phyloP scores from a whole-genome alignment of 495 filamentous ascomycete genomes.

The Chaetomium cochliodes region DNA sequence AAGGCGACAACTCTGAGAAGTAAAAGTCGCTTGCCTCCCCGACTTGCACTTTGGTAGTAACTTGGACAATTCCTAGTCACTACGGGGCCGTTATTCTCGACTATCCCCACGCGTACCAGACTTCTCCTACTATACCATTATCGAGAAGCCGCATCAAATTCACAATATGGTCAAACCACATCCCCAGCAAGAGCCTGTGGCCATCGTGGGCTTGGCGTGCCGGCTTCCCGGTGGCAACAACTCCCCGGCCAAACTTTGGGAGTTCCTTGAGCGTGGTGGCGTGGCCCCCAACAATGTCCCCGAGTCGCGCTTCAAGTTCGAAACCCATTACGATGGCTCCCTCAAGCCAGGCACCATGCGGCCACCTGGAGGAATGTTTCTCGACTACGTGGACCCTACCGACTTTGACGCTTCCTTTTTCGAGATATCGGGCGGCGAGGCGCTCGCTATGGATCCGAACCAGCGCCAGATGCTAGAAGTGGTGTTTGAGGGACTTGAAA shows the following conservation, averaged over 20 bases:
- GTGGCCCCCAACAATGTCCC: constrained; percentile 18
- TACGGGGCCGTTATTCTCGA: too few relatives aligned
- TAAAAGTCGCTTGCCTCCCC: too few relatives aligned
- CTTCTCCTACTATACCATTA: not conserved
- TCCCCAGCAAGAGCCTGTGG: constrained; percentile 12
- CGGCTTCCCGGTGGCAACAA: constrained; percentile 20
- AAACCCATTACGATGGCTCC: constrained; percentile 21
- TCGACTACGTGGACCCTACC: constrained; percentile 12
- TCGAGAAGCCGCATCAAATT: not conserved
- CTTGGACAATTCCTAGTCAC: too few relatives aligned
- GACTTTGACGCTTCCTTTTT: constrained; percentile 27
- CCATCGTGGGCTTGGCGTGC: constrained; percentile 21
- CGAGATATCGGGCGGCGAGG: constrained; percentile 9
- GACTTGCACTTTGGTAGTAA: too few relatives aligned
- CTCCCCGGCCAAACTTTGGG: constrained; percentile 19
- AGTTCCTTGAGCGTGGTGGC: constrained; percentile 14
- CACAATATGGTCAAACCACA: constrained; percentile 2
- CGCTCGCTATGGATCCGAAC: constrained; percentile 59
- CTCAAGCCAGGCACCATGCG: constrained; percentile 24
- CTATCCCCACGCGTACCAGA: too few relatives aligned
- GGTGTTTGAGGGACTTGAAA: constrained; percentile 50
- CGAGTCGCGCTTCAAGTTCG: constrained; percentile 13
- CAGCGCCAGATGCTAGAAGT: constrained; percentile 55
- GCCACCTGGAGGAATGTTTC: constrained; percentile 21
- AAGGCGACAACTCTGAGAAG: too few relatives aligned